phyloP scores from a whole-genome alignment of 768 basidiomycete genomes.

The Kwoniella pini region DNA sequence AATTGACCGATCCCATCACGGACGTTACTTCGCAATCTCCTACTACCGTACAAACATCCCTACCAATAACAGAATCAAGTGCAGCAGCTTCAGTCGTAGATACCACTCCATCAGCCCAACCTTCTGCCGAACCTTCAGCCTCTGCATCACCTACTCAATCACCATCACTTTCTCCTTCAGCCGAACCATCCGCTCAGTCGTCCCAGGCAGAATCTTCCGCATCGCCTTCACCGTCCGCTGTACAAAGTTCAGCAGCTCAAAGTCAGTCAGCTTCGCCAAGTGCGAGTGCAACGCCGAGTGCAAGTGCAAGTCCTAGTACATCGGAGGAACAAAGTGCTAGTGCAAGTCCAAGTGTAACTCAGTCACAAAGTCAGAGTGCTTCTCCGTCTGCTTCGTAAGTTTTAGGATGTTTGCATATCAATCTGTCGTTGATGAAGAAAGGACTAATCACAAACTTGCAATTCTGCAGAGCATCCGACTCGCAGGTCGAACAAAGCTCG shows the following conservation, averaged over 20 bases:
- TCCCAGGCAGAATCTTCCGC: constrained; percentile 8
- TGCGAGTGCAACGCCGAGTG: constrained; percentile 8
- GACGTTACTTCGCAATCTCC: not conserved
- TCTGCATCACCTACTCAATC: constrained; percentile 6
- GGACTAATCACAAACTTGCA: not conserved
- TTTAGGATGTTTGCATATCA: not conserved
- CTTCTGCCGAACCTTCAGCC: not conserved
- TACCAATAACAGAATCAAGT: constrained; percentile 2
- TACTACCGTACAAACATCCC: not conserved
- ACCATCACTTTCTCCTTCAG: constrained; percentile 13
- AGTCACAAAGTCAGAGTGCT: constrained; percentile 12
- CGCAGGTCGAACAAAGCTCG: constrained; percentile 3
- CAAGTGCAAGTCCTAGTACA: constrained; percentile 14
- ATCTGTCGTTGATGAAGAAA: not conserved
- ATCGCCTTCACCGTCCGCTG: constrained; percentile 2
- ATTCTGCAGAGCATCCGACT: not conserved
- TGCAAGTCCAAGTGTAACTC: constrained; percentile 7
- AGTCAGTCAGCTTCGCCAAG: constrained; percentile 17
- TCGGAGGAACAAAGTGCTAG: constrained; percentile 17
- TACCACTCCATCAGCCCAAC: not conserved
- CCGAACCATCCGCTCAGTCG: constrained; percentile 8
- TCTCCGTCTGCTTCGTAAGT: constrained; percentile 11
- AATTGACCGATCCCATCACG: constrained; percentile 1
- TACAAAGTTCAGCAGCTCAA: not conserved
- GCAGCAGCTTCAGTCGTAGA: constrained; percentile 6